Base-by-base conservation (phyloP, 192 early-diverging fungal species). In the Mortierella claussenii region DNA sequence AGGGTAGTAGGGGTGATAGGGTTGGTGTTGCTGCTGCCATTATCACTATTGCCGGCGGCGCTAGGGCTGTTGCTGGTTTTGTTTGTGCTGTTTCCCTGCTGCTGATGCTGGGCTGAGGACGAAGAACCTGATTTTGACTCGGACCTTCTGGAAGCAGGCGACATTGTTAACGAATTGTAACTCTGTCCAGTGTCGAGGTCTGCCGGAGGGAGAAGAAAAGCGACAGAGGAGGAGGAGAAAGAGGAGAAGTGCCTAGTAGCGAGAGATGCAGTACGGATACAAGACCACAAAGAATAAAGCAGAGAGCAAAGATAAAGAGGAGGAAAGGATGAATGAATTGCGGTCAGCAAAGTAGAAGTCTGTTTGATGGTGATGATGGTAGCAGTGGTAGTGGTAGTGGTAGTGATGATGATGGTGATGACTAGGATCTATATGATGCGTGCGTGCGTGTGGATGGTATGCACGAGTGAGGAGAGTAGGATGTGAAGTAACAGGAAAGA, bases 61-160 rank as follows among this genome's bases (percentile, higher is more conserved):
- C 13, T 48, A 13, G 46, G 8, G 48, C 30, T 46, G 8, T 60
- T 49, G 64, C 21, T 24, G n/a, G 26, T 42, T 23, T 13, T 27
- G 43, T 58, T 27, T 5, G 20, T 45, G 3, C 12, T 57, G 56
- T n/a, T 3, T n/a, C n/a, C n/a, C n/a, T n/a, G n/a, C 6, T 23
- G 26, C 23, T 36, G 61, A 34, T 27, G 30, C 21, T 58, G 59
- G 1, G 11, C 15, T 17, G 56, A 31, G 5, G 56, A 11, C 2
- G 56, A 30, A n/a, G 57, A 30, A 13, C 21, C 26, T 6, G 66
- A 49, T 15, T 51, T 59, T 44, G 49, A 44, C 9, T 34, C 57
- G 28, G 69, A 58, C 31, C 69, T 27, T 46, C 69, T 64, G 20
- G 69, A 65, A 13, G 55, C 69, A 21, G 69, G 69, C 5, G 69